Evolutionary conservation across 345 rosid species (phyloP).

Genomic region (Eucalyptus albens): DNA sequence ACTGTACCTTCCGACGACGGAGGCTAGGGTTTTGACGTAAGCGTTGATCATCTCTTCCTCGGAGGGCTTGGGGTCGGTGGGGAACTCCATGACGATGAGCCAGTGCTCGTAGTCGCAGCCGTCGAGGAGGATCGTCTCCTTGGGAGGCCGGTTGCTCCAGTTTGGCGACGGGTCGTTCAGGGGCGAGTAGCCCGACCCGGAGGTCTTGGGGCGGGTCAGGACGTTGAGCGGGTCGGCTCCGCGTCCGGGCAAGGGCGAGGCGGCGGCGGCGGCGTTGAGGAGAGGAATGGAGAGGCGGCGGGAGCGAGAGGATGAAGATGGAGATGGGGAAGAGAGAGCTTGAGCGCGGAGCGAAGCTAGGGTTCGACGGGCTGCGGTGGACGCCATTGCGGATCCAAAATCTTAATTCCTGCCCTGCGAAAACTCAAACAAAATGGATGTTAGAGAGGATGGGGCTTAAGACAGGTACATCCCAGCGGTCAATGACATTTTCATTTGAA

Average conservation of each 20-base stretch:
- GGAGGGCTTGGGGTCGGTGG: slow-evolving; percentile 55
- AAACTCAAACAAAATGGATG: background rate
- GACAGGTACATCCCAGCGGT: background rate
- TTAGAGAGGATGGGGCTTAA: background rate
- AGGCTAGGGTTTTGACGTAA: slow-evolving; percentile 72
- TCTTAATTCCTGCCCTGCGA: background rate
- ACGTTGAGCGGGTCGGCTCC: slow-evolving; percentile 10
- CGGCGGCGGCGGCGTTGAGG: background rate
- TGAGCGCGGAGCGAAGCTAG: slow-evolving; percentile 22
- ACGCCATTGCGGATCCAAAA: slow-evolving; percentile 33
- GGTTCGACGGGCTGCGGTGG: slow-evolving; percentile 32
- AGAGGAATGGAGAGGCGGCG: slow-evolving; percentile 37
- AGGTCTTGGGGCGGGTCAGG: slow-evolving; percentile 43
- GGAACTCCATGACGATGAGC: slow-evolving; percentile 93
- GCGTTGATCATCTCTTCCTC: slow-evolving; percentile 79
- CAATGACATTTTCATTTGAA: background rate
- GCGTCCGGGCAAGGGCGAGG: background rate
- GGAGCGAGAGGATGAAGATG: slow-evolving; percentile 27
- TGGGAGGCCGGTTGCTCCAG: slow-evolving; percentile 92
- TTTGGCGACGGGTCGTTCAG: slow-evolving; percentile 85
- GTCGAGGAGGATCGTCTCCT: slow-evolving; percentile 83
- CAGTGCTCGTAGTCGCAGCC: slow-evolving; percentile 97
- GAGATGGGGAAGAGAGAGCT: slow-evolving; percentile 18
- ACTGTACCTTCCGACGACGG: slow-evolving; percentile 61
- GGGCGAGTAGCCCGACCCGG: slow-evolving; percentile 77